Percentiles rank a stretch among this genome's conserved stretches.
Evolutionary conservation across 108 stramenopile genomes (phyloP).

Genomic region (Cyclotella baltica): DNA sequence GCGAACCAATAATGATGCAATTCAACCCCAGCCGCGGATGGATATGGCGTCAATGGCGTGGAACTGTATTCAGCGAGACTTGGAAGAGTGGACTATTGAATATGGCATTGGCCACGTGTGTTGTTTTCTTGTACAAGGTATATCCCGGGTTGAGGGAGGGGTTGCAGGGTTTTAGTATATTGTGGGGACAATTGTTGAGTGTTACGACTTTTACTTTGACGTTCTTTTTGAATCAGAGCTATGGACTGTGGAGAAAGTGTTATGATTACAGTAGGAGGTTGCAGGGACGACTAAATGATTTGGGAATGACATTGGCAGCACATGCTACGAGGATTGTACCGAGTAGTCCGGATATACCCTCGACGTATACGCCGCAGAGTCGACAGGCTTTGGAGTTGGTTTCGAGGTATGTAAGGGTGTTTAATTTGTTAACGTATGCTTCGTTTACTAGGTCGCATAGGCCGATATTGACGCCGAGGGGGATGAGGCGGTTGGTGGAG

Average conservation of each 20-base stretch:
- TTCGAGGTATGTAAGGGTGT: constrained; percentile 84
- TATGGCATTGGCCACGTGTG: constrained; percentile 67
- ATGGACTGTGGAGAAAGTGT: constrained; percentile 90
- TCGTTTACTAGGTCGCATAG: constrained; percentile 90
- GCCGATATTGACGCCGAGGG: constrained; percentile 85
- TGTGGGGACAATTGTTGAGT: constrained; percentile 86
- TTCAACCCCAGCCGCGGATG: constrained; percentile 85
- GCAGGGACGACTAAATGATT: constrained; percentile 90
- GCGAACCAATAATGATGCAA: constrained; percentile 88
- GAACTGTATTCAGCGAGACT: constrained; percentile 88
- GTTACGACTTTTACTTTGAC: constrained; percentile 92
- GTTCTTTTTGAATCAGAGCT: constrained; percentile 92
- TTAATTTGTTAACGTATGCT: constrained; percentile 89
- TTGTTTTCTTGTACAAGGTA: constrained; percentile 53
- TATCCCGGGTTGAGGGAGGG: constrained; percentile 56
- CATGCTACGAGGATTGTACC: constrained; percentile 76
- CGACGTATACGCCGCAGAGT: constrained; percentile 75
- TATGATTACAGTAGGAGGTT: constrained; percentile 78
- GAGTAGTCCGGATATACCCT: constrained; percentile 62
- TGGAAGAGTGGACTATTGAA: constrained; percentile 77
- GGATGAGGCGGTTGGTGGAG: constrained; percentile 87
- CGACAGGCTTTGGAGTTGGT: constrained; percentile 78
- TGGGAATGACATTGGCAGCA: constrained; percentile 85
- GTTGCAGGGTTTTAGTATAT: constrained; percentile 69
- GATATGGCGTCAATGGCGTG: constrained; percentile 91